Conservation (phyloP, 1,139 yeast species). For the Saccharomyces uvarum region DNA sequence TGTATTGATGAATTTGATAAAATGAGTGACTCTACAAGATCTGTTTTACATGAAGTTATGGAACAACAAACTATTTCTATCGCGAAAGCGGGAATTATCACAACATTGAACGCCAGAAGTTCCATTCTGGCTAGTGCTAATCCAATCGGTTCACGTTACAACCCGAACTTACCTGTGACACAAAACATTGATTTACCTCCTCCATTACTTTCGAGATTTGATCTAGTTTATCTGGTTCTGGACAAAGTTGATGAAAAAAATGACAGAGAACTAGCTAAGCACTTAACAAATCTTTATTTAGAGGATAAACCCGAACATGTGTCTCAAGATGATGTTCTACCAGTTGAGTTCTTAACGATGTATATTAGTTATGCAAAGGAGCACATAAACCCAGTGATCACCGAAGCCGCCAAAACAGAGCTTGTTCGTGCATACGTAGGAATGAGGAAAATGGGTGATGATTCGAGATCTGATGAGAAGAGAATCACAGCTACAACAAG, state of each 20-base stretch:
- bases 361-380: constrained; percentile 92
- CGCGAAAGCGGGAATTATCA: constrained; percentile 96
- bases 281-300: constrained; percentile 82
- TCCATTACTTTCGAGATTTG: constrained; percentile 88
- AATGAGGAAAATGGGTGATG: constrained; percentile 93
- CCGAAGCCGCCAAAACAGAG: constrained; percentile 74
- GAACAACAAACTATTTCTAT: constrained; percentile 97
- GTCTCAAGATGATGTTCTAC: constrained; percentile 54
- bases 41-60: constrained; percentile 97
- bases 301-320: constrained; percentile 81
- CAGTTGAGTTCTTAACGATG: constrained; percentile 77
- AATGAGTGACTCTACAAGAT: constrained; percentile 90
- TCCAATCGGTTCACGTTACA: constrained; percentile 94
- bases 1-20: constrained; percentile 98
- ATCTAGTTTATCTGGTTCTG: constrained; percentile 80
- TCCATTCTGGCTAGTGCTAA: constrained; percentile 94
- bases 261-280: constrained; percentile 83
- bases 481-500: constrained; percentile 97
- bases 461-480: constrained; percentile 74
- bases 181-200: constrained; percentile 95
- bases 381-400: constrained; percentile 65
- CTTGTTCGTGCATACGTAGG: constrained; percentile 86
- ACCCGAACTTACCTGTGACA: constrained; percentile 88
- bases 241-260: constrained; percentile 85
- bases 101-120: constrained; percentile 92